Evolutionary conservation across 2,329 filamentous ascomycete genomes (phyloP).

Genomic region (Catunica adiposa): DNA sequence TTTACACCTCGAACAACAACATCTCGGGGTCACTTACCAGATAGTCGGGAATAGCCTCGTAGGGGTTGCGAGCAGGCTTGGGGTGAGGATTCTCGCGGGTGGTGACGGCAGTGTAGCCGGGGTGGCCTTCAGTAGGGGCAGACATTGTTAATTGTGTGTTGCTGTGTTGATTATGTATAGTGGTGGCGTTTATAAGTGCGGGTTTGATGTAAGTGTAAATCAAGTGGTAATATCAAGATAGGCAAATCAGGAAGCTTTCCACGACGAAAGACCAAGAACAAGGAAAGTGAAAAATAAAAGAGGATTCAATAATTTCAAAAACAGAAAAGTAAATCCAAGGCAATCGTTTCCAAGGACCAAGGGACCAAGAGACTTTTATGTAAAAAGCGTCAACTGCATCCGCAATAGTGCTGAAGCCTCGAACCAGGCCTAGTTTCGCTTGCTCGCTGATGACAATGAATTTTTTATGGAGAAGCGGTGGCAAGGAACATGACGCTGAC

Average conservation of each 20-base stretch:
- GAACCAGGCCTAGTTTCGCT: too few relatives aligned
- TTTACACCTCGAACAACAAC: neutral
- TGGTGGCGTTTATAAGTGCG: neutral
- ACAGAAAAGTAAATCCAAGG: too few relatives aligned
- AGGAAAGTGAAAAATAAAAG: conserved; percentile 8
- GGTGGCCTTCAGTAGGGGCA: conserved; percentile 14
- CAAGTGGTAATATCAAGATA: neutral
- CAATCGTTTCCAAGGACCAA: neutral
- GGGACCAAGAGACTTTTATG: conserved; percentile 12
- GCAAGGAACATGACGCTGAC: conserved; percentile 4
- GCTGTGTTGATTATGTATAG: neutral
- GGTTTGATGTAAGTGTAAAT: neutral
- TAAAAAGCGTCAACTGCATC: neutral
- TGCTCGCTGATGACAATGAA: neutral
- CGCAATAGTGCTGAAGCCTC: too few relatives aligned
- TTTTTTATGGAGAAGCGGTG: conserved; percentile 11
- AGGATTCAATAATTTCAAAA: conserved; percentile 1
- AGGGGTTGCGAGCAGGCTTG: conserved; percentile 27
- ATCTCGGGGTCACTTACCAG: conserved; percentile 22
- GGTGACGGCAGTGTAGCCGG: conserved; percentile 14
- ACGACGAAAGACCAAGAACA: conserved; percentile 7
- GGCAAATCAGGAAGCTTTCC: conserved; percentile 5
- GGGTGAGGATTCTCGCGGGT: conserved; percentile 15
- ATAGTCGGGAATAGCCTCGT: conserved; percentile 54
- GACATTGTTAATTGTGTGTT: conserved; percentile 13